Evolutionary conservation across 495 filamentous ascomycete genomes (phyloP), one percentile per base, ranked within the genome.

Genomic region (Aspergillus nidulans): DNA sequence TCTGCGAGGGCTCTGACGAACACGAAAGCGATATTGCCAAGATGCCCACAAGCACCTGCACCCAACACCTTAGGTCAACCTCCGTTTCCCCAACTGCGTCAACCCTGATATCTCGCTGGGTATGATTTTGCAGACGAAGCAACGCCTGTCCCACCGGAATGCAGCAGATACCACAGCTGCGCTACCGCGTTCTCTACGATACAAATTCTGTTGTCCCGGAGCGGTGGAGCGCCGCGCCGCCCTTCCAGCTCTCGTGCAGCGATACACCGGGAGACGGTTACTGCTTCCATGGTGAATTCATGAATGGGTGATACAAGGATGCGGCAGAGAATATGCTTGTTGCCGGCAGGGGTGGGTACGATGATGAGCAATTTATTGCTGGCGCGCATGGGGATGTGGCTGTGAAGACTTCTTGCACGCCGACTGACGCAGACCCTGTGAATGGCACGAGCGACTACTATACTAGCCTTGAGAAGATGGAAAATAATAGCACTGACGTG

Each of bases 241-340:
- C 58, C 18, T 39, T 64, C 21, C 49, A 52, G 43, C 53, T 64
- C 10, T 49, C 58, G 23, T 61, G 58, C 51, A 52, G 49, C 21
- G 49, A 52, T 19, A 52, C 49, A 20, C 49, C 36, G 1, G 62
- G 62, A 1, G 44, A 46, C 6, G 57, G 58, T 1, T 64, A 64
- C 53, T 61, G 55, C 26, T 49, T 45, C 15, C 62, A 64, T 23
- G 62, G 55, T 3, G 62, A 64, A 26, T 64, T 61, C 38, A 57
- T 64, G 49, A 61, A 59, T 13, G 62, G 62, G 6, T 64, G 62
- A 58, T 40, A 52, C 24, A 52, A 56, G n/a, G 62, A 61, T 42
- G 62, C 62, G n/a, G 62, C 62, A 12, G 55, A 64, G 52, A 61
- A 61, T 8, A 64, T 64, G 62, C 36, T 58, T 0, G 47, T 42